A percentile compares a stretch with the other conserved stretches of the same genome.
Conservation (phyloP, 2,329 filamentous ascomycete species). For the Ceratocystis eucalypticola region DNA sequence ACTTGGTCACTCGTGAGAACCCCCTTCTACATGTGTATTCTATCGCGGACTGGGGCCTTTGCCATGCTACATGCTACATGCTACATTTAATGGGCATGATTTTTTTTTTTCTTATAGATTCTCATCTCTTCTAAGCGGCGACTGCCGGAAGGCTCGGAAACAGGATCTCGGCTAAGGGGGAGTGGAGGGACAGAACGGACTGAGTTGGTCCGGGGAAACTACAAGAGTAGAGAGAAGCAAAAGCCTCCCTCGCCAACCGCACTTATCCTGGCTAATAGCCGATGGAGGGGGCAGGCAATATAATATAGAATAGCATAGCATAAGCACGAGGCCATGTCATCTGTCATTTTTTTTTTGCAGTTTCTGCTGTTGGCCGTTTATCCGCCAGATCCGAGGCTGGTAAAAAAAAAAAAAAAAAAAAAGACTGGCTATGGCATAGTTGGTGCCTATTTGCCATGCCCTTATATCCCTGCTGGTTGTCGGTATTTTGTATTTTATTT, state of each 20-base stretch:
- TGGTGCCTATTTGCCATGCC: neutral
- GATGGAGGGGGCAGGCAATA: neutral
- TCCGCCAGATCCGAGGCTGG: neutral
- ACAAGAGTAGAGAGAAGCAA: neutral
- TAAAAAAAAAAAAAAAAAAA: neutral
- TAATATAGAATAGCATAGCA: neutral
- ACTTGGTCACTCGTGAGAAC: neutral
- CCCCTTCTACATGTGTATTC: no score
- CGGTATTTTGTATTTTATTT: neutral
- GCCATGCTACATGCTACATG: neutral
- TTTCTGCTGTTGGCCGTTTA: neutral
- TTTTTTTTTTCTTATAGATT: neutral
- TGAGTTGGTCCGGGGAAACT: neutral
- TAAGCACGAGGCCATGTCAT: slow-evolving; percentile 1
- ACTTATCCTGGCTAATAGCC: neutral
- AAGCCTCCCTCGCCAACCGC: neutral
- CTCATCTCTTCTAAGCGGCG: neutral
- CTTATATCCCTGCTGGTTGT: neutral
- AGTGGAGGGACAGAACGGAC: no score
- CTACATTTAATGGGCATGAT: neutral
- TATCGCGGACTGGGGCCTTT: neutral
- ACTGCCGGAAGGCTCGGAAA: neutral
- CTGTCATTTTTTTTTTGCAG: neutral
- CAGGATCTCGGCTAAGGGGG: neutral
- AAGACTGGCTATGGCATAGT: neutral